These are phyloP conservation scores for Austroboletus festivus DNA, from an alignment of 768 basidiomycete genomes.

Conservation along the genomic window DNA sequence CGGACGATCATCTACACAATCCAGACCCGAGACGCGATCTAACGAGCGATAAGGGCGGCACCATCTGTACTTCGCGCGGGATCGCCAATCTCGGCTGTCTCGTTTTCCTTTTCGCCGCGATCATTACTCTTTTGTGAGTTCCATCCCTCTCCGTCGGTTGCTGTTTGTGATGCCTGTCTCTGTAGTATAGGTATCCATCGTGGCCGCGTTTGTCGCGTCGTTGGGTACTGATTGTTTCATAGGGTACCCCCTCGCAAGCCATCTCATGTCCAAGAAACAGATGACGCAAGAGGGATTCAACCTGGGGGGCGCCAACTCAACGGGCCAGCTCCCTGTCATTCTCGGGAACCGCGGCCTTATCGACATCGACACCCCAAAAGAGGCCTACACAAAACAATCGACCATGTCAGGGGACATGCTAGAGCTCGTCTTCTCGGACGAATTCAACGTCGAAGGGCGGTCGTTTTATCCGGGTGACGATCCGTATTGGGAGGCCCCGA, in stretches of 20 bases:
- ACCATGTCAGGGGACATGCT: conserved; percentile 37
- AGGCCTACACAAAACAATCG: conserved; percentile 38
- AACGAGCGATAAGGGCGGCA: conserved; percentile 53
- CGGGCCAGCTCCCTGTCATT: conserved; percentile 57
- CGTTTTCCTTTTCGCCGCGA: conserved; percentile 46
- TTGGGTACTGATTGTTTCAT: background rate
- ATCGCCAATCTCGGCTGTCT: conserved; percentile 68
- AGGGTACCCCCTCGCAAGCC: conserved; percentile 50
- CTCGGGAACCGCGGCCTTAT: conserved; percentile 47
- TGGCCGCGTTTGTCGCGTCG: background rate
- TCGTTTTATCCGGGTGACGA: conserved; percentile 70
- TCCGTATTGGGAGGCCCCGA: conserved; percentile 55
- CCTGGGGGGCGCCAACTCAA: conserved; percentile 70
- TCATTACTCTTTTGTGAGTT: conserved; percentile 57
- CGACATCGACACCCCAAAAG: conserved; percentile 52
- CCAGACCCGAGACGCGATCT: conserved; percentile 56
- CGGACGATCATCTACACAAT: conserved; percentile 63
- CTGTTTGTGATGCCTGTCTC: background rate
- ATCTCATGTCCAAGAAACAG: conserved; percentile 39
- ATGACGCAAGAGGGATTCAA: conserved; percentile 59
- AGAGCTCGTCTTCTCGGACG: conserved; percentile 74
- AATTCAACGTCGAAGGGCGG: conserved; percentile 73
- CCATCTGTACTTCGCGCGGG: conserved; percentile 60
- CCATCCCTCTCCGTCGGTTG: background rate
- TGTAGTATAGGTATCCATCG: conserved; percentile 15